Evolutionary conservation across 2,329 filamentous ascomycete genomes (phyloP), one percentile per base, ranked within the genome.

Genomic region (Fusarium pseudograminearum): DNA sequence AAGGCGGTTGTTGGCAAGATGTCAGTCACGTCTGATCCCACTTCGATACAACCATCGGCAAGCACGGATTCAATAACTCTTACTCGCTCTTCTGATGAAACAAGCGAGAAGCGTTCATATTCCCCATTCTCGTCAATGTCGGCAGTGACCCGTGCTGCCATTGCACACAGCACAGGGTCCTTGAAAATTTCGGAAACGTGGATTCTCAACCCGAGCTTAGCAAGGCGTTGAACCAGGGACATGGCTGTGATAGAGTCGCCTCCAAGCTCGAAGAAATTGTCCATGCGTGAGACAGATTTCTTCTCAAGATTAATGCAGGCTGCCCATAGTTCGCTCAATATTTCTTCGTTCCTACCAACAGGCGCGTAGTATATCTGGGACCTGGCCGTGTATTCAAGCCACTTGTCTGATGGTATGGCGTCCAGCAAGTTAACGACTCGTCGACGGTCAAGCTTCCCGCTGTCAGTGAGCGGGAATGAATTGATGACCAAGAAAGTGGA

Each of bases 211-310:
- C 34, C 34, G 24, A 52, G 48, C 24, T 40, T 52, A 22, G 48
- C 48, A 52, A 52, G 48, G 34, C 48, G 48, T 16, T 52, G 48
- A 52, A 52, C 48, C 34, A 52, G n/a, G 34, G 48, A 52, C 53
- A 57, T 57, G 20, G 53, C 53, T 20, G 53, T 57, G 30, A 57
- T 46, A 7, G 52, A 55, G 40, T 55, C 52, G 26, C 52, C 52
- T n/a, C 52, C 52, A 33, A 55, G 52, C n/a, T 34, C 36, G 26
- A 57, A 48, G 33, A 57, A 57, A 34, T 24, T 52, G 30, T 52
- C 48, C 48, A 52, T 52, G 48, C 48, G 48, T 14, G 48, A 52
- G 28, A 52, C 18, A 30, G 14, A 40, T 36, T 18, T 22, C 48
- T 52, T 52, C 22, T 52, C 48, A 31, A 52, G 14, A 18, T 40